Evolutionary conservation across 2,329 filamentous ascomycete genomes (phyloP), one percentile per base, ranked within the genome.

Genomic region (Blastomyces parvus): DNA sequence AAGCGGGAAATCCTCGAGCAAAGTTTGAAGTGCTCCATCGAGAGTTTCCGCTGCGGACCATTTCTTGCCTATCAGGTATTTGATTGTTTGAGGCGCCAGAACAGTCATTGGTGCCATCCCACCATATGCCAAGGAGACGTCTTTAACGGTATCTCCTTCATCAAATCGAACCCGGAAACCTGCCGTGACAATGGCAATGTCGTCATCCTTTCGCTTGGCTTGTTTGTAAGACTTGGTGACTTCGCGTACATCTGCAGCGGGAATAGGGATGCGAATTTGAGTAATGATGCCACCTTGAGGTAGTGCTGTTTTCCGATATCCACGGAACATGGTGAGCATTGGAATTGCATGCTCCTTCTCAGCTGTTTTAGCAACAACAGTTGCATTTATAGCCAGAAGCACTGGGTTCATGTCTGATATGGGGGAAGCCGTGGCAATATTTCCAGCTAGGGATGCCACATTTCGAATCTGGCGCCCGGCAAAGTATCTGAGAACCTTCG

Each of bases 361-460:
- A 3, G 84, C 77, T 0, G 87, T 89, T 71, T 87, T 90, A 1
- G 89, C 88, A 6, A 94, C 79, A 1, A 96, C 76, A 0, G 86
- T 85, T 1, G 89, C 86, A 67, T 91, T 88, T 1, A 89, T 86
- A 1, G 88, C 91, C 75, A 94, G 86, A 52, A 96, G 85, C 0
- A 94, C 88, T 0, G 91, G 91, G 70, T 96, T 96, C 61, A 96
- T 78, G 77, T 96, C 91, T 0, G 90, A 94, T 58, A 96, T 96
- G 0, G 91, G 91, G 25, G 89, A 93, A 0, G 91, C 91, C 0
- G 91, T 96, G 1, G 87, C 90, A 22, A 96, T 77, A 70, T 95
- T 96, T 50, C 91, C 91, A 0, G 91, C 91, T 0, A 90, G 90
- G 0, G 90, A 94, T 38, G 90, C 91, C 5, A 93, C 90, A 69